Evolutionary conservation across 768 basidiomycete species (phyloP).

Genomic region (Leccinum longicurvipes): DNA sequence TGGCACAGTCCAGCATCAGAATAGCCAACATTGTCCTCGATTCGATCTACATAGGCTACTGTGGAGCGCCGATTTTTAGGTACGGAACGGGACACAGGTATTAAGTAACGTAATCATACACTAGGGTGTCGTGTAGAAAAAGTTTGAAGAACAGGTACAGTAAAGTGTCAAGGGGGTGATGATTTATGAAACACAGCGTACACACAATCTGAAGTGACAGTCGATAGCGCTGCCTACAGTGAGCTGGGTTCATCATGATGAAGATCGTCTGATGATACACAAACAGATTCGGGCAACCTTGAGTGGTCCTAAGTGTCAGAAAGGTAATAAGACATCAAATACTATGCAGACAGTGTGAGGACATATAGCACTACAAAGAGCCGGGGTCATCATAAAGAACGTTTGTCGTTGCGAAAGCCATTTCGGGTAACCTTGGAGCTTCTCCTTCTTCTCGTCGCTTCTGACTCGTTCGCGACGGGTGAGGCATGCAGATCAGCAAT

Average conservation of each 20-base stretch:
- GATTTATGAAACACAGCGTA: neutral
- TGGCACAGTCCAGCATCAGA: neutral
- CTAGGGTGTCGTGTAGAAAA: too few relatives aligned
- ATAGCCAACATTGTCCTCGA: neutral
- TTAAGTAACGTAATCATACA: too few relatives aligned
- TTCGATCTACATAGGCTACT: too few relatives aligned
- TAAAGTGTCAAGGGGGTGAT: neutral
- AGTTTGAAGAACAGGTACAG: neutral
- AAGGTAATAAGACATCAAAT: conserved; percentile 8
- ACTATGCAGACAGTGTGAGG: conserved; percentile 6
- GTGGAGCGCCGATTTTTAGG: too few relatives aligned
- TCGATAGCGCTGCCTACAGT: neutral
- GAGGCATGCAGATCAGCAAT: conserved; percentile 30
- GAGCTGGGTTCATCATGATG: neutral
- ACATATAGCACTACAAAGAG: conserved; percentile 10
- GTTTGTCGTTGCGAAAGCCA: conserved; percentile 27
- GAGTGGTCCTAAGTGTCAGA: neutral
- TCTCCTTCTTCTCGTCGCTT: neutral
- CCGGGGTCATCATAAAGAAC: conserved; percentile 12
- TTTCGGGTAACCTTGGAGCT: conserved; percentile 13
- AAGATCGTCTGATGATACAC: neutral
- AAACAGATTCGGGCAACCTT: neutral
- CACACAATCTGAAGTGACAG: neutral
- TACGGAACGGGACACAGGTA: too few relatives aligned
- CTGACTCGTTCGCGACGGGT: conserved; percentile 1